Evolutionary conservation across 2,329 filamentous ascomycete genomes (phyloP).

Genomic region (Colletotrichum liriopes): DNA sequence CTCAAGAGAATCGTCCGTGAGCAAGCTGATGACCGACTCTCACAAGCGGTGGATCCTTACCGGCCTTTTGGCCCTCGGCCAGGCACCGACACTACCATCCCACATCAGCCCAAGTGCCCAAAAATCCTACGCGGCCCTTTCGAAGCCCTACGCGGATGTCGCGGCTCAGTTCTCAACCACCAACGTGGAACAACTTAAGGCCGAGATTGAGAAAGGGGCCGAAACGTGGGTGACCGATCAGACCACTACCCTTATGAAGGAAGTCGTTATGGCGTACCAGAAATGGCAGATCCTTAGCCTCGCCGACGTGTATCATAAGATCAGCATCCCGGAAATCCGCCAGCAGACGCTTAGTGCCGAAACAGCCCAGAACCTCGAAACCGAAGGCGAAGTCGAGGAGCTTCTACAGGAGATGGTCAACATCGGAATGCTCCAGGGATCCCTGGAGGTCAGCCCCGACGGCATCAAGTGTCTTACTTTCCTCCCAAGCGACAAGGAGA

Average conservation of each 20-base stretch:
- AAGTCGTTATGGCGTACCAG: slow-evolving; percentile 80
- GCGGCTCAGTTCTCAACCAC: slow-evolving; percentile 76
- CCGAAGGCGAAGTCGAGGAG: slow-evolving; percentile 59
- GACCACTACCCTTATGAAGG: slow-evolving; percentile 79
- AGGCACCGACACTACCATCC: slow-evolving; percentile 67
- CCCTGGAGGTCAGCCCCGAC: slow-evolving; percentile 62
- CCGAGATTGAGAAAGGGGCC: slow-evolving; percentile 73
- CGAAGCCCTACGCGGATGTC: slow-evolving; percentile 80
- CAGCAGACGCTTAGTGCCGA: slow-evolving; percentile 67
- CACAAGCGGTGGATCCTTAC: slow-evolving; percentile 94
- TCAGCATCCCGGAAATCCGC: slow-evolving; percentile 69
- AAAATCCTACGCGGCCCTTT: slow-evolving; percentile 71
- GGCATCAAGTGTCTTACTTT: slow-evolving; percentile 68
- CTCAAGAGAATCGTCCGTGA: slow-evolving; percentile 72
- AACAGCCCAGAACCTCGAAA: slow-evolving; percentile 62
- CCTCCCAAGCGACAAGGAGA: slow-evolving; percentile 56
- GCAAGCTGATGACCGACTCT: slow-evolving; percentile 87
- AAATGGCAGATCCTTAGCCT: slow-evolving; percentile 83
- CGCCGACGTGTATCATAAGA: slow-evolving; percentile 77
- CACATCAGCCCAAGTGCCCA: slow-evolving; percentile 68
- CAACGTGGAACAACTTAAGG: slow-evolving; percentile 71
- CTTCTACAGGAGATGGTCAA: slow-evolving; percentile 71
- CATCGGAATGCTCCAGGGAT: slow-evolving; percentile 67
- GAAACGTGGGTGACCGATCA: slow-evolving; percentile 79
- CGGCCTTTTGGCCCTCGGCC: slow-evolving; percentile 79